A percentile compares a stretch with the other conserved stretches of the same genome.
These are phyloP conservation scores for Trichoderma arundinaceum DNA, from an alignment of 2,329 filamentous ascomycete species.

Conservation along the genomic window DNA sequence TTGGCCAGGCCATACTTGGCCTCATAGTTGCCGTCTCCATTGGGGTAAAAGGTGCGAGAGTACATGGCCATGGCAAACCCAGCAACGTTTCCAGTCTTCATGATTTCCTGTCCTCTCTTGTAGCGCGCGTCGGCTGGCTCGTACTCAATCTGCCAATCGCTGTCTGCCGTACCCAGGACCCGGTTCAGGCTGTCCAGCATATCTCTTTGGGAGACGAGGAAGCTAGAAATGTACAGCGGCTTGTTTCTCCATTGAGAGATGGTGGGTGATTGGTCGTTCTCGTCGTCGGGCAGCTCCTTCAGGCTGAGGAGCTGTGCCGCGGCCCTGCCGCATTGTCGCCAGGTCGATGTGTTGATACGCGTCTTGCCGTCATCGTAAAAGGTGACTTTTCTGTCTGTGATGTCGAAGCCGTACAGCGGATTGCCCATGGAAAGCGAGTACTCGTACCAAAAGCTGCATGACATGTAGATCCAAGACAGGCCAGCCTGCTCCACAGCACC, in stretches of 20 bases:
- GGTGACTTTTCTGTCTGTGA: conserved; percentile 49
- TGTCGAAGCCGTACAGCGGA: conserved; percentile 56
- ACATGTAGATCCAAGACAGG: conserved; percentile 56
- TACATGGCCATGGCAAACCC: conserved; percentile 62
- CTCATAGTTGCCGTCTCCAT: conserved; percentile 49
- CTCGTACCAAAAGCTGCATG: conserved; percentile 63
- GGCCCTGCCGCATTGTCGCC: conserved; percentile 62
- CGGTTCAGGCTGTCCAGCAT: conserved; percentile 67
- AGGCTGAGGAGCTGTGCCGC: conserved; percentile 57
- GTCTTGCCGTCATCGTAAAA: conserved; percentile 63
- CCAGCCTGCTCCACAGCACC: conserved; percentile 37
- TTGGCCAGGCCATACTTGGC: conserved; percentile 52
- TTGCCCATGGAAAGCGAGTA: conserved; percentile 52
- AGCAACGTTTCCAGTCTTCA: conserved; percentile 48
- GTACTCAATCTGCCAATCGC: conserved; percentile 64
- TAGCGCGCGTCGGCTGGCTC: conserved; percentile 53
- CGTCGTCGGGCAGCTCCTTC: conserved; percentile 51
- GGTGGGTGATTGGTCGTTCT: conserved; percentile 42
- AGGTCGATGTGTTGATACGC: conserved; percentile 63
- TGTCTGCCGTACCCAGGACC: conserved; percentile 61
- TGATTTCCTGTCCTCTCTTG: conserved; percentile 50
- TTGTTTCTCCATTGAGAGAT: conserved; percentile 54
- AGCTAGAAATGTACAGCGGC: conserved; percentile 59
- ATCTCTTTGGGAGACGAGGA: conserved; percentile 64
- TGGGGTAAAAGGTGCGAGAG: conserved; percentile 57